Evolutionary conservation across 495 filamentous ascomycete genomes (phyloP).

Genomic region (Rhizodiscina lignyota): DNA sequence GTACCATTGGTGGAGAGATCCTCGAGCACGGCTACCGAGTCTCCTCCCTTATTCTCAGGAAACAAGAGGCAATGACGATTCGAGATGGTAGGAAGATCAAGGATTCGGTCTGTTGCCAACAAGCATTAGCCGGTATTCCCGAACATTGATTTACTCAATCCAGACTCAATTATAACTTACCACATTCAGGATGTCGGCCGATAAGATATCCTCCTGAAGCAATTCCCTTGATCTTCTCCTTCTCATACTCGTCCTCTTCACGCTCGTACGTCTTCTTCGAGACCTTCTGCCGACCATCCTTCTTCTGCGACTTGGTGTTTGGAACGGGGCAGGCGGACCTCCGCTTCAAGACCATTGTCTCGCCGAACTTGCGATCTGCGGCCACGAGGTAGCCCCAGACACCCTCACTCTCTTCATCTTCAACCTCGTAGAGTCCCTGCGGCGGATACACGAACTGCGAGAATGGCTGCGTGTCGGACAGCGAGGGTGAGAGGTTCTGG

Average conservation of each 20-base stretch:
- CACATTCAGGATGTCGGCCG: conserved; percentile 86
- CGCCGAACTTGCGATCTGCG: conserved; percentile 47
- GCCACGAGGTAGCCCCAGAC: conserved; percentile 94
- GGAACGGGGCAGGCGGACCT: conserved; percentile 45
- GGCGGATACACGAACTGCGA: conserved; percentile 71
- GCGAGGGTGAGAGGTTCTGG: conserved; percentile 34
- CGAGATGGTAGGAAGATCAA: conserved; percentile 73
- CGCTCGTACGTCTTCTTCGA: conserved; percentile 21
- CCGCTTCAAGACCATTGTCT: conserved; percentile 57
- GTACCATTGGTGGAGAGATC: conserved; percentile 95
- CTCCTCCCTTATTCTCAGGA: conserved; percentile 67
- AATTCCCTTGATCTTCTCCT: conserved; percentile 34
- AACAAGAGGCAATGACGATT: conserved; percentile 91
- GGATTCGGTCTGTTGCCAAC: conserved; percentile 46
- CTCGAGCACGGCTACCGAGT: conserved; percentile 65
- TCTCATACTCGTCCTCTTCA: conserved; percentile 41
- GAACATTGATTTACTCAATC: neutral
- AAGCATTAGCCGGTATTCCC: conserved; percentile 1
- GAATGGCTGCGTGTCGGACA: conserved; percentile 44
- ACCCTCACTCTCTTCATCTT: conserved; percentile 74
- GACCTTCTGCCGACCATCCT: conserved; percentile 19
- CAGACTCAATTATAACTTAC: conserved; percentile 40
- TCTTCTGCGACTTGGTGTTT: conserved; percentile 14
- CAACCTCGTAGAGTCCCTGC: conserved; percentile 58
- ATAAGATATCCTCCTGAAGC: conserved; percentile 78